These are phyloP conservation scores for Debaryomyces robertsiae DNA, from an alignment of 1,139 yeast species.

Conservation along the genomic window DNA sequence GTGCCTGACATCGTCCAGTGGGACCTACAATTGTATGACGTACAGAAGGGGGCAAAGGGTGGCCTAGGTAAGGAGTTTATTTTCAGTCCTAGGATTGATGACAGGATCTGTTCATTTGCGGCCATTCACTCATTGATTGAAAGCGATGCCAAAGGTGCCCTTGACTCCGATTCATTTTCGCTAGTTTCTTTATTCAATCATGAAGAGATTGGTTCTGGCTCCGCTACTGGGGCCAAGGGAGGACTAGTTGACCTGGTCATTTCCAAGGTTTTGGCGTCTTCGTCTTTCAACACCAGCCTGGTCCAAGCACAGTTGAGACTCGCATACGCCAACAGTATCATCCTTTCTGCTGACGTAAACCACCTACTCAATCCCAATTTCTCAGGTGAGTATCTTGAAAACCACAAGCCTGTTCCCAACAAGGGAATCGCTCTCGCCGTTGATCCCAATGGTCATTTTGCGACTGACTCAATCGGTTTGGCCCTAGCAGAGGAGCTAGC, in stretches of 20 bases:
- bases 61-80: constrained; percentile 63
- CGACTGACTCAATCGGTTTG: constrained; percentile 73
- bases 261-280: constrained; percentile 33
- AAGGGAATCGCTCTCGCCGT: constrained; percentile 69
- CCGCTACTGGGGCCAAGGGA: constrained; percentile 62
- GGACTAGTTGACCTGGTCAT: constrained; percentile 46
- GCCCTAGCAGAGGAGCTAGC: constrained; percentile 71
- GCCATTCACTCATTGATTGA: constrained; percentile 57
- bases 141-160: constrained; percentile 23
- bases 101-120: constrained; percentile 64
- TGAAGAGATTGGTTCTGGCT: constrained; percentile 65
- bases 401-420: constrained; percentile 79
- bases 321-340: constrained; percentile 55
- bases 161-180: constrained; percentile 41
- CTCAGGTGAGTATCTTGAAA: constrained; percentile 60
- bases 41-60: constrained; percentile 63
- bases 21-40: constrained; percentile 65
- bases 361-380: constrained; percentile 69
- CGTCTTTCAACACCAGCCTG: constrained; percentile 6
- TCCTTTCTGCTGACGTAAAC: constrained; percentile 68
- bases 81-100: constrained; percentile 68
- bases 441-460: constrained; percentile 80
- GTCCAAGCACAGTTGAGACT: constrained; percentile 24
- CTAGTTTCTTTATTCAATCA: constrained; percentile 58
- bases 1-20: constrained; percentile 58